phyloP scores from a whole-genome alignment of 495 filamentous ascomycete genomes.

The Parathielavia appendiculata region DNA sequence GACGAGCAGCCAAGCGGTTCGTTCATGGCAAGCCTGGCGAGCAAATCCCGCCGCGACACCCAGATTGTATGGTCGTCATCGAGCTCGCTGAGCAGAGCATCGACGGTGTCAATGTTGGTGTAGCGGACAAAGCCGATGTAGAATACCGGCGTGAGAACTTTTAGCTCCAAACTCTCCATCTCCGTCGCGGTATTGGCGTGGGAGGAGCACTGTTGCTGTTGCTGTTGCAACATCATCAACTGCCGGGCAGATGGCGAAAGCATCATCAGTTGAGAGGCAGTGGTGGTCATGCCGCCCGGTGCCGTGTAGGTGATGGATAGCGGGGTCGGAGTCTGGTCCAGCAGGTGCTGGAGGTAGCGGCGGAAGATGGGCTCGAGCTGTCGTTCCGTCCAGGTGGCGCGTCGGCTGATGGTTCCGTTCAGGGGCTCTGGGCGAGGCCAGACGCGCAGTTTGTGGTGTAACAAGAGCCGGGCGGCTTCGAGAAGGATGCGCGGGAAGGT shows the following conservation, averaged over 20 bases:
- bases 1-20: background rate
- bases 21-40: constrained; percentile 40
- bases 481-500: constrained; percentile 58
- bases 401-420: constrained; percentile 45
- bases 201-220: no score
- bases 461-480: constrained; percentile 52
- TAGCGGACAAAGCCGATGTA: constrained; percentile 53
- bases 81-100: constrained; percentile 48
- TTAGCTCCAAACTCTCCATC: constrained; percentile 41
- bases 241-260: background rate
- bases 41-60: constrained; percentile 43
- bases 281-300: constrained; percentile 39
- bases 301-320: constrained; percentile 46
- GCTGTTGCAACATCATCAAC: no score
- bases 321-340: constrained; percentile 35
- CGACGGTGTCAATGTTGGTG: constrained; percentile 41
- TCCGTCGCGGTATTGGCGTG: constrained; percentile 5
- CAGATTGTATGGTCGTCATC: constrained; percentile 48
- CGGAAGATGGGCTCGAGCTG: constrained; percentile 50
- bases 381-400: constrained; percentile 41
- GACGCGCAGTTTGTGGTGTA: constrained; percentile 48
- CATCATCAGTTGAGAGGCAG: background rate
- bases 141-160: constrained; percentile 54
- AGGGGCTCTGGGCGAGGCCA: constrained; percentile 56
- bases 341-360: constrained; percentile 45